Conservation (phyloP, 78 protist genomes). For the Emiliania huxleyi region DNA sequence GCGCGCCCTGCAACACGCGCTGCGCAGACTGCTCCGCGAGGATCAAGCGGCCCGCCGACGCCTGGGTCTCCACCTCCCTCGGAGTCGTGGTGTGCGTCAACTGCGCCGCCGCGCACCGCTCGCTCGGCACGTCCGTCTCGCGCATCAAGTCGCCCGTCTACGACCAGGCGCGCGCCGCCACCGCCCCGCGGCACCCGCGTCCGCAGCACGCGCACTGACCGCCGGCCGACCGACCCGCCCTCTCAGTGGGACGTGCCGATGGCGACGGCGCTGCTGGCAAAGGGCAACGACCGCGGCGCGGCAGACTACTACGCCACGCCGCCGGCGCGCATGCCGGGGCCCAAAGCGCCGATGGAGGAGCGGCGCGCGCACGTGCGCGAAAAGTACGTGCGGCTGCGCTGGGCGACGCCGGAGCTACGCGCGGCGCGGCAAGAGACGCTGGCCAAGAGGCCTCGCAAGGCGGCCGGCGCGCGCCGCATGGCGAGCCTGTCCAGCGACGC, state of each 20-base stretch:
- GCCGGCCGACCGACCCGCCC: too few relatives aligned
- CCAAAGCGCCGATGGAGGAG: background rate
- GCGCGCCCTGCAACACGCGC: background rate
- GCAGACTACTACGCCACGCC: background rate
- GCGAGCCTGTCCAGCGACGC: too few relatives aligned
- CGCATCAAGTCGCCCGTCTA: background rate
- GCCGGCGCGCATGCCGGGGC: background rate
- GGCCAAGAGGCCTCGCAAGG: too few relatives aligned
- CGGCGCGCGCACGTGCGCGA: background rate
- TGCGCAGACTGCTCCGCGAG: conserved; percentile 1
- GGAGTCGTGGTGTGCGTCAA: conserved; percentile 40
- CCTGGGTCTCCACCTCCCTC: conserved; percentile 27
- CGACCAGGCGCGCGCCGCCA: too few relatives aligned
- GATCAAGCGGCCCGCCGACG: background rate
- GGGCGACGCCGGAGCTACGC: background rate
- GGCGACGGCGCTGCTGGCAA: background rate
- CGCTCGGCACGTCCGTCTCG: background rate
- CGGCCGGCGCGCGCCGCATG: too few relatives aligned
- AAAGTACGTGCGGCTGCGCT: background rate
- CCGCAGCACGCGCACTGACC: too few relatives aligned
- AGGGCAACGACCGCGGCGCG: conserved; percentile 14
- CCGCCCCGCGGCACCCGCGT: too few relatives aligned
- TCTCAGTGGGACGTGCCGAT: background rate
- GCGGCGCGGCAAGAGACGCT: background rate
- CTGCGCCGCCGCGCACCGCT: conserved; percentile 45